Evolutionary conservation across 139 green algal genomes (phyloP), one percentile per base, ranked within the genome.

Genomic region (Chlorella sp.): DNA sequence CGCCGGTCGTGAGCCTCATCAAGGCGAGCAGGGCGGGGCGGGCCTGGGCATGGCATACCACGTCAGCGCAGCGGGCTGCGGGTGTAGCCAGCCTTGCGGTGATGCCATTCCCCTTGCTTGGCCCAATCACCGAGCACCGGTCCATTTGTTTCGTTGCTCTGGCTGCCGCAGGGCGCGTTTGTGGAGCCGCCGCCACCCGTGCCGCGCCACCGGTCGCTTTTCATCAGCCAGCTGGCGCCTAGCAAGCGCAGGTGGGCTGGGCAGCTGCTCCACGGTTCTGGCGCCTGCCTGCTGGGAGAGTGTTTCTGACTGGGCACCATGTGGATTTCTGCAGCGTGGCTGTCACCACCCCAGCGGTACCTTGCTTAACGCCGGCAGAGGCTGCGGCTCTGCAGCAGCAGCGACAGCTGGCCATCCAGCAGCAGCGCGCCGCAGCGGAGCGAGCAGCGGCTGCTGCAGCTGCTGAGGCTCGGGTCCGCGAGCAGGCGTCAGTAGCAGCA

Each of bases 211-310:
- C 63, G 70, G 15, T 82, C 61, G 23, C 5, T n/a, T 21, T 38
- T 59, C 8, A 86, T 87, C 33, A 59, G 35, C 48, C 3, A 23
- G 48, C 79, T 62, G 51, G 81, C 81, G 1, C 78, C 63, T 11
- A 58, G n/a, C 25, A 36, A 42, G 23, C 81, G 81, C 25, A 82
- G 69, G 56, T 40, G n/a, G 1, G 38, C 33, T 19, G 25, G 15
- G 12, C 36, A 48, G 15, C 5, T 4, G 40, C 9, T 43, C 48
- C 64, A 25, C 41, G 11, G 14, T 59, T 27, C n/a, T 43, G 65
- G 35, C 43, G 65, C 31, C 23, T 59, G 35, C 45, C 36, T 42
- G n/a, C 43, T 36, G 43, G n/a, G 66, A 43, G 45, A 48, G 27
- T 25, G 33, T 42, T 7, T 23, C 33, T 46, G 33, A 12, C 4